These are phyloP conservation scores for Thalia dealbata DNA, from an alignment of 176 grass and related monocot species.

Conservation along the genomic window DNA sequence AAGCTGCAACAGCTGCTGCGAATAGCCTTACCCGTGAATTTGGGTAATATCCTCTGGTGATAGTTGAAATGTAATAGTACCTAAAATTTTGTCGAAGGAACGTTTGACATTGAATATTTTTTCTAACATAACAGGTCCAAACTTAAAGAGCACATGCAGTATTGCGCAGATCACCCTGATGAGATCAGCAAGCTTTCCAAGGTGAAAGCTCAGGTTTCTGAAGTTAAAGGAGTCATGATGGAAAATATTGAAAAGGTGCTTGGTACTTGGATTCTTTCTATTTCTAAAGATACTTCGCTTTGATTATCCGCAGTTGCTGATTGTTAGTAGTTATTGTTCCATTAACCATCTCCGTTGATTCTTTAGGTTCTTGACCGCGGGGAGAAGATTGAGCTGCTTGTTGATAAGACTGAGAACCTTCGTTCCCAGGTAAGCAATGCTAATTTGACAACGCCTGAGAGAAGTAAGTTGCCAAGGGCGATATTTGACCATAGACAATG, in stretches of 20 bases:
- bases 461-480: no score
- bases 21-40: constrained; percentile 73
- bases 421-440: constrained; percentile 51
- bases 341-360: not conserved
- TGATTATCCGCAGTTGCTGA: constrained; percentile 1
- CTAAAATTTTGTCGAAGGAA: not conserved
- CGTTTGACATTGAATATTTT: not conserved
- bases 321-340: constrained; percentile 1
- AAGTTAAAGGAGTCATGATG: constrained; percentile 98
- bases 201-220: constrained; percentile 89
- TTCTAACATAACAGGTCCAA: constrained; percentile 48
- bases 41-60: constrained; percentile 30
- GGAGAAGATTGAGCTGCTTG: constrained; percentile 83
- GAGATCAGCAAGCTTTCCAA: constrained; percentile 85
- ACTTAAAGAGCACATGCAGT: constrained; percentile 95
- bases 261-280: not conserved
- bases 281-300: not conserved
- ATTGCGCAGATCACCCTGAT: constrained; percentile 80
- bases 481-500: no score
- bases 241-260: constrained; percentile 91
- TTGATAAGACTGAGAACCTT: constrained; percentile 90
- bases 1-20: constrained; percentile 72
- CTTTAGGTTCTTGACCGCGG: constrained; percentile 82
- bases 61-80: not conserved
- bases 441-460: no score